phyloP scores from a whole-genome alignment of 2,329 filamentous ascomycete species.

The Cladobotryum protrusum region DNA sequence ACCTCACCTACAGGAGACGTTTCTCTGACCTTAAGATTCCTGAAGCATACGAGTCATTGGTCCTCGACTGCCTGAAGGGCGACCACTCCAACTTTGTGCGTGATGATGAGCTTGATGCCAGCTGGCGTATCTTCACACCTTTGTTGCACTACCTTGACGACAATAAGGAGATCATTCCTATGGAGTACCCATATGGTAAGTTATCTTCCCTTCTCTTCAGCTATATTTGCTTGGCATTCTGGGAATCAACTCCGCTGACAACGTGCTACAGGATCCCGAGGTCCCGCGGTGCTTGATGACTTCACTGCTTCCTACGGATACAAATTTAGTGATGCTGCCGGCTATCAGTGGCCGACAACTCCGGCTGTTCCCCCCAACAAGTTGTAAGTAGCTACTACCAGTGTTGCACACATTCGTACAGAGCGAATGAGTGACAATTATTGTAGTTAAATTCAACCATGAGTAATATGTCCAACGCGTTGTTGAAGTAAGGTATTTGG shows the following conservation, averaged over 20 bases:
- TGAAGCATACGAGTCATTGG: conserved; percentile 96
- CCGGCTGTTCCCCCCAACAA: conserved; percentile 63
- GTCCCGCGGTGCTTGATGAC: conserved; percentile 92
- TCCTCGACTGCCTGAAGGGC: conserved; percentile 94
- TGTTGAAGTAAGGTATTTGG: neutral
- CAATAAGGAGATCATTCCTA: conserved; percentile 98
- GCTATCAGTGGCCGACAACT: conserved; percentile 90
- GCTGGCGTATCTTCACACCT: conserved; percentile 97
- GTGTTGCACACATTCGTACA: conserved; percentile 12
- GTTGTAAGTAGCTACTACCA: conserved; percentile 54
- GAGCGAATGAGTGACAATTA: conserved; percentile 7
- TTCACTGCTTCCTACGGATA: conserved; percentile 98
- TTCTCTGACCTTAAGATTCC: conserved; percentile 99
- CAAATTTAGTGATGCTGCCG: conserved; percentile 95
- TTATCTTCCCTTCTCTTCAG: conserved; percentile 9
- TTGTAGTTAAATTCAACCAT: conserved; percentile 3
- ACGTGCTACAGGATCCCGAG: conserved; percentile 71
- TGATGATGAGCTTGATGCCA: conserved; percentile 93
- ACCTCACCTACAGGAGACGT: conserved; percentile 93
- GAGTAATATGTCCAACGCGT: neutral
- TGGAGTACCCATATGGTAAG: conserved; percentile 99
- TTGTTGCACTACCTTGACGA: conserved; percentile 97
- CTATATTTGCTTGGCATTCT: too few species aligned
- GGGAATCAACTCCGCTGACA: conserved; percentile 15
- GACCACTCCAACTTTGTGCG: conserved; percentile 99